These are phyloP conservation scores for Ceratocystiopsis sp. DNA, from an alignment of 2,329 filamentous ascomycete species.

Conservation along the genomic window DNA sequence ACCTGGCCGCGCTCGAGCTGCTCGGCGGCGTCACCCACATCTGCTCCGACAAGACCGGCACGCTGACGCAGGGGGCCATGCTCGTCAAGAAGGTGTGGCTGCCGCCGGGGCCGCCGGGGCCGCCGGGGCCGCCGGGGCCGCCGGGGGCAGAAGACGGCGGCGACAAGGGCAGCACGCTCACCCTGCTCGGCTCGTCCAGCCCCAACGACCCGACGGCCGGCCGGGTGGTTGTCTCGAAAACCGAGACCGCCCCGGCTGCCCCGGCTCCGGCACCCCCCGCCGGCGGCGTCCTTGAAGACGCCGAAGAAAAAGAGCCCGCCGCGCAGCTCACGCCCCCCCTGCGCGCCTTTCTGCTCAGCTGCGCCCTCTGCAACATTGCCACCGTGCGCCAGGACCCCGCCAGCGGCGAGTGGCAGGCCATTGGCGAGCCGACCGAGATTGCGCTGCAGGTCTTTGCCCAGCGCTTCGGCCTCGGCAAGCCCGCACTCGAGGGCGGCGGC, in stretches of 20 bases:
- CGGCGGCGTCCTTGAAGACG: too few species aligned
- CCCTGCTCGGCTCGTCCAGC: constrained; percentile 42
- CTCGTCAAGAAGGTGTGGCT: constrained; percentile 51
- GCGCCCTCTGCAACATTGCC: constrained; percentile 49
- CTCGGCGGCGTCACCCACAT: constrained; percentile 56
- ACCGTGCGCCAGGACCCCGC: constrained; percentile 38
- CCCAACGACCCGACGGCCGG: constrained; percentile 46
- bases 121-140: too few species aligned
- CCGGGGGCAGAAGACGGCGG: too few species aligned
- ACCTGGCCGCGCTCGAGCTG: constrained; percentile 50
- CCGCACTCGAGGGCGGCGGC: constrained; percentile 28
- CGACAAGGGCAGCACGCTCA: constrained; percentile 25
- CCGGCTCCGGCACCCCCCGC: too few species aligned
- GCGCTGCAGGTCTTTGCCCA: constrained; percentile 60
- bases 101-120: too few species aligned
- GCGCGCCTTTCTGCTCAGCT: constrained; percentile 32
- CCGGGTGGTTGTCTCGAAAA: constrained; percentile 23
- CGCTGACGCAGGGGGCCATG: constrained; percentile 52
- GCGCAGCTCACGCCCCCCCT: constrained; percentile 31
- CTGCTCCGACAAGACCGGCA: constrained; percentile 59
- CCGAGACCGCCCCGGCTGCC: background rate
- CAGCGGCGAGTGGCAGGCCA: constrained; percentile 45
- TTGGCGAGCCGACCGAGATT: constrained; percentile 58
- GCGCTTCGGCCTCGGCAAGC: constrained; percentile 45
- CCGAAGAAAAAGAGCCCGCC: background rate